Evolutionary conservation across 148 eudicot species (phyloP).

Genomic region (Rhododendron williamsianum): DNA sequence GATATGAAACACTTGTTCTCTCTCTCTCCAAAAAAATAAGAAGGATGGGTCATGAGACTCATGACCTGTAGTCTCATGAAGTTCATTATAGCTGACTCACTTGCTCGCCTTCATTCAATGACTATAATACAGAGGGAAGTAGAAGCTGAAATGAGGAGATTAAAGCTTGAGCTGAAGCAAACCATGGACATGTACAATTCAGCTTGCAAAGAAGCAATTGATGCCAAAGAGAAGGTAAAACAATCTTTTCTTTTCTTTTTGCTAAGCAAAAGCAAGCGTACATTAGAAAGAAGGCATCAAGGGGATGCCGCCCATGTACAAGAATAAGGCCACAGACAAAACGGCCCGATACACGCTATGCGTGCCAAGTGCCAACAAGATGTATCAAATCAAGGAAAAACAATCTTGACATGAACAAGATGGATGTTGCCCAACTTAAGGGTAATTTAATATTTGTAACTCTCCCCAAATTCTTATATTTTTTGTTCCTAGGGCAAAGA

Average conservation of each 20-base stretch:
- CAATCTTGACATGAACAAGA: constrained; percentile 2
- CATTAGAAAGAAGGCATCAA: background rate
- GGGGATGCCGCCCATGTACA: background rate
- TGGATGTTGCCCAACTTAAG: background rate
- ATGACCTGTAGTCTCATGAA: background rate
- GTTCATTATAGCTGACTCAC: background rate
- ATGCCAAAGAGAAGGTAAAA: constrained; percentile 45
- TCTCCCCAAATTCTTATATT: background rate
- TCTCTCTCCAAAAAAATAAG: background rate
- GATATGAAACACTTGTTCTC: background rate
- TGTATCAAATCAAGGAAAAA: background rate
- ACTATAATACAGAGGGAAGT: constrained; percentile 38
- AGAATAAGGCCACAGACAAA: background rate
- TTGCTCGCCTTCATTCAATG: constrained; percentile 5
- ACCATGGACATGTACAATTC: constrained; percentile 47
- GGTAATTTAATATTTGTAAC: background rate
- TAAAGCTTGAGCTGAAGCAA: constrained; percentile 47
- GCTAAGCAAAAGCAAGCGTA: background rate
- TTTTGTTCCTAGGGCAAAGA: constrained; percentile 29
- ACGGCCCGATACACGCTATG: background rate
- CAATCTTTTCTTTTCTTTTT: background rate
- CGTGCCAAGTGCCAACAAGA: background rate
- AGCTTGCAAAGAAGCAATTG: constrained; percentile 36
- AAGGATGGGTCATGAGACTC: background rate
- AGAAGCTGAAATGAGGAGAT: constrained; percentile 53